phyloP scores from a whole-genome alignment of 2,329 filamentous ascomycete species.

The Neoascochyta sp. region DNA sequence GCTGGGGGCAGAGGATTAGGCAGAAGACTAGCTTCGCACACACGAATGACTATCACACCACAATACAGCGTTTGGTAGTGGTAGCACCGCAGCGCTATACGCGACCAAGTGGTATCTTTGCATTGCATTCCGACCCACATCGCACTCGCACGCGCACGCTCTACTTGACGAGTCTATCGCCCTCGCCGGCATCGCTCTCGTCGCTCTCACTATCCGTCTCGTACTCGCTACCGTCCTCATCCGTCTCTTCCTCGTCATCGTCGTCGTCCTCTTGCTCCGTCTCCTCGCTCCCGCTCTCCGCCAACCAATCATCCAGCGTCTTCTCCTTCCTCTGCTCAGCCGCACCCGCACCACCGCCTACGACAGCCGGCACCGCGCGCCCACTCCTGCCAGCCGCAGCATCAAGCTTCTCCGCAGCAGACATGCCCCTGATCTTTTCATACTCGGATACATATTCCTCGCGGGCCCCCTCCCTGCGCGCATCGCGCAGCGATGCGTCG shows the following conservation, averaged over 20 bases:
- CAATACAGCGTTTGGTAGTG: too few species aligned
- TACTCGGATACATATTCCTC: constrained; percentile 29
- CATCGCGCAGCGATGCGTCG: constrained; percentile 67
- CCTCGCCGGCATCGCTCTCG: constrained; percentile 44
- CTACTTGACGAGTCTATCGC: constrained; percentile 37
- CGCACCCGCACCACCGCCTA: constrained; percentile 37
- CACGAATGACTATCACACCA: too few species aligned
- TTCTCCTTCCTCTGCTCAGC: constrained; percentile 56
- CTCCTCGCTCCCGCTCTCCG: constrained; percentile 53
- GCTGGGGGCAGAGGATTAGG: too few species aligned
- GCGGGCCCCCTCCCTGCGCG: constrained; percentile 41
- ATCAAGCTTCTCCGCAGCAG: constrained; percentile 63
- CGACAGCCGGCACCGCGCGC: constrained; percentile 40
- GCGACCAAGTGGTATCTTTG: too few species aligned
- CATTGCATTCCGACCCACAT: too few species aligned
- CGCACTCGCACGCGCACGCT: too few species aligned
- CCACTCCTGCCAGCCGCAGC: constrained; percentile 46
- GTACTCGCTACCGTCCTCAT: constrained; percentile 56
- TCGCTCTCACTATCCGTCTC: constrained; percentile 54
- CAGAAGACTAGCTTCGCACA: too few species aligned
- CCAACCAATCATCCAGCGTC: constrained; percentile 90
- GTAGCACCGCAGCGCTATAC: too few species aligned
- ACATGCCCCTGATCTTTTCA: constrained; percentile 41
- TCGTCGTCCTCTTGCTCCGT: constrained; percentile 50
- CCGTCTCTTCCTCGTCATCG: constrained; percentile 55